These are phyloP conservation scores for Durusdinium trenchii DNA, from an alignment of 73 alveolate species.

Conservation along the genomic window DNA sequence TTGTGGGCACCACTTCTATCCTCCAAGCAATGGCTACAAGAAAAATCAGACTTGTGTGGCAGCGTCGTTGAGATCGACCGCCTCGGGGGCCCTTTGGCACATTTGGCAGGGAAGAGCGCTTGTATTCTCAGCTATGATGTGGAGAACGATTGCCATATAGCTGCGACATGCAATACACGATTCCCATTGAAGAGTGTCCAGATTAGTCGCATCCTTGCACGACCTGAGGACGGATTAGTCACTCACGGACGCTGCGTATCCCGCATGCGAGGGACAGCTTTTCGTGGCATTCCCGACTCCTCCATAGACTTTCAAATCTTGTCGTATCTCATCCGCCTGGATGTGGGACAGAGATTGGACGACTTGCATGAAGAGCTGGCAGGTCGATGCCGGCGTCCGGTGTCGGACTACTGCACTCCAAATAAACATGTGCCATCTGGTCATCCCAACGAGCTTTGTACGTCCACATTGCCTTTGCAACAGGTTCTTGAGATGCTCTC, in stretches of 20 bases:
- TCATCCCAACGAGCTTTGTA: neutral
- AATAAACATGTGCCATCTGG: too few relatives aligned
- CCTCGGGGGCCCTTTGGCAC: neutral
- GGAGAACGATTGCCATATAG: neutral
- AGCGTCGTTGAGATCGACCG: neutral
- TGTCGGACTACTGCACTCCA: too few relatives aligned
- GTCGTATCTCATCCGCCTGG: slow-evolving; percentile 6
- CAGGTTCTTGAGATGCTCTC: neutral
- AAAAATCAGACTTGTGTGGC: slow-evolving; percentile 6
- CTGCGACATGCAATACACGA: neutral
- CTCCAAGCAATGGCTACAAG: slow-evolving; percentile 11
- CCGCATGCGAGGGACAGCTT: neutral
- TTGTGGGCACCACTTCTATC: slow-evolving; percentile 66
- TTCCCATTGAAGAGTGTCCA: slow-evolving; percentile 34
- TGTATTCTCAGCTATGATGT: slow-evolving; percentile 39
- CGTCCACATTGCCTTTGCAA: slow-evolving; percentile 25
- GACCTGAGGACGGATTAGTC: neutral
- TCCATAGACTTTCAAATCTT: slow-evolving; percentile 17
- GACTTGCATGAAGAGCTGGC: slow-evolving; percentile 24
- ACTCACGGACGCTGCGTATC: neutral
- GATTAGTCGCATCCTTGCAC: slow-evolving; percentile 8
- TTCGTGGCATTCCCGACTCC: slow-evolving; percentile 36
- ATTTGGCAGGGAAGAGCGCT: slow-evolving; percentile 19
- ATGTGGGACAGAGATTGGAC: neutral
- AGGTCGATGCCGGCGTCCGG: neutral